These are phyloP conservation scores for Fagus crenata DNA, from an alignment of 306 rosid genomes.

Conservation along the genomic window DNA sequence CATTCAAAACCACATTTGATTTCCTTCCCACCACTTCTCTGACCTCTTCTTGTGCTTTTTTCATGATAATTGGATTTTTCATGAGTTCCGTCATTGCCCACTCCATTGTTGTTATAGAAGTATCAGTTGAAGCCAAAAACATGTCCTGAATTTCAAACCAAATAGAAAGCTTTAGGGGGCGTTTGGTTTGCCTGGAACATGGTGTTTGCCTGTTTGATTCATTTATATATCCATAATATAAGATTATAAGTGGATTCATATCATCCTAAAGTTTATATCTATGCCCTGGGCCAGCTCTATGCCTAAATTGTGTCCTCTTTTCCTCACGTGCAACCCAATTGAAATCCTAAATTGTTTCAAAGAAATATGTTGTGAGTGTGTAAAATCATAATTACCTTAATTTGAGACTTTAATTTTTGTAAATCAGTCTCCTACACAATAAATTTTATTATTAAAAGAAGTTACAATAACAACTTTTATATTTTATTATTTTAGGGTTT, in stretches of 20 bases:
- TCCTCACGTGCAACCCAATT: too few relatives aligned
- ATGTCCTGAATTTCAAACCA: conserved; percentile 21
- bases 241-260: too few relatives aligned
- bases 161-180: not conserved
- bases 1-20: conserved; percentile 6
- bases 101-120: conserved; percentile 19
- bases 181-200: too few relatives aligned
- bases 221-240: too few relatives aligned
- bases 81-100: conserved; percentile 40
- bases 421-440: too few relatives aligned
- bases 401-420: not conserved
- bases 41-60: conserved; percentile 36
- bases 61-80: conserved; percentile 26
- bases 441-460: too few relatives aligned
- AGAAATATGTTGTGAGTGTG: too few relatives aligned
- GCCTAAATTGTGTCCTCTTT: not conserved
- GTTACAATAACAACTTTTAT: too few relatives aligned
- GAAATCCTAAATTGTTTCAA: too few relatives aligned
- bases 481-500: too few relatives aligned
- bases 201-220: too few relatives aligned
- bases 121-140: not conserved
- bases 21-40: conserved; percentile 31
- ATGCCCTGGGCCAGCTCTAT: conserved; percentile 12
- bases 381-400: too few relatives aligned
- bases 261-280: not conserved